Percentiles rank a stretch among this genome's conserved stretches.
These are phyloP conservation scores for Tolypocladium tundrense DNA, from an alignment of 2,329 filamentous ascomycete species.

Conservation along the genomic window DNA sequence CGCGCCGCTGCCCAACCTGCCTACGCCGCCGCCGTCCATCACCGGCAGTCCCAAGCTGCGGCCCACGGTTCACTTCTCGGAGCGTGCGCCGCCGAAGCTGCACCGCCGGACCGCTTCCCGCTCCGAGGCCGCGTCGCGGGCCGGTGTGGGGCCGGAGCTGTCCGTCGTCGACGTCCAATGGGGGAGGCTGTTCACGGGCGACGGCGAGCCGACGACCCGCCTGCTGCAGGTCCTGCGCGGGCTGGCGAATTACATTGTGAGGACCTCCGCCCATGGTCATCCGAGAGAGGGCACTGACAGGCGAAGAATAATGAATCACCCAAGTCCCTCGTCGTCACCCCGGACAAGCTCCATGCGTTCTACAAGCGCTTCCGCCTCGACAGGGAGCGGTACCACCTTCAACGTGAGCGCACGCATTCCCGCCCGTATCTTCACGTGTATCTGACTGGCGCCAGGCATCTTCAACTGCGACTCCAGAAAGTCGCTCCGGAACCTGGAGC, in stretches of 20 bases:
- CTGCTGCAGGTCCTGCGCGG: constrained; percentile 63
- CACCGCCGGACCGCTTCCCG: constrained; percentile 7
- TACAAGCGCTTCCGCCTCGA: constrained; percentile 57
- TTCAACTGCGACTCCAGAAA: constrained; percentile 32
- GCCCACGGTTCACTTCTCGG: constrained; percentile 20
- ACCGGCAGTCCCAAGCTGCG: constrained; percentile 7
- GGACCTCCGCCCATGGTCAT: constrained; percentile 10
- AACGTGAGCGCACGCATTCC: constrained; percentile 34
- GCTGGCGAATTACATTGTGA: constrained; percentile 63
- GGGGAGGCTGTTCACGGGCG: constrained; percentile 62
- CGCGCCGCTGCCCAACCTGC: no score
- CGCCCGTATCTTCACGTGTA: not conserved
- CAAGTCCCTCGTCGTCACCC: constrained; percentile 54
- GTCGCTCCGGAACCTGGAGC: constrained; percentile 18
- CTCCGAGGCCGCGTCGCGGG: constrained; percentile 3
- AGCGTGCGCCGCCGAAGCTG: constrained; percentile 15
- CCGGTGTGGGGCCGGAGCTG: constrained; percentile 1
- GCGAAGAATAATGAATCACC: constrained; percentile 17
- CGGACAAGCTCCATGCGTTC: constrained; percentile 63
- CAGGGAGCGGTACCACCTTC: constrained; percentile 59
- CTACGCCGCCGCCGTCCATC: constrained; percentile 2
- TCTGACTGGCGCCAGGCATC: constrained; percentile 28
- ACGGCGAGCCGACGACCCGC: constrained; percentile 56
- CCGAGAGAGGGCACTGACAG: not conserved
- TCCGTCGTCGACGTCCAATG: constrained; percentile 59